Evolutionary conservation across 768 basidiomycete species (phyloP), one percentile per base, ranked within the genome.

Genomic region (Mycena vitilis): DNA sequence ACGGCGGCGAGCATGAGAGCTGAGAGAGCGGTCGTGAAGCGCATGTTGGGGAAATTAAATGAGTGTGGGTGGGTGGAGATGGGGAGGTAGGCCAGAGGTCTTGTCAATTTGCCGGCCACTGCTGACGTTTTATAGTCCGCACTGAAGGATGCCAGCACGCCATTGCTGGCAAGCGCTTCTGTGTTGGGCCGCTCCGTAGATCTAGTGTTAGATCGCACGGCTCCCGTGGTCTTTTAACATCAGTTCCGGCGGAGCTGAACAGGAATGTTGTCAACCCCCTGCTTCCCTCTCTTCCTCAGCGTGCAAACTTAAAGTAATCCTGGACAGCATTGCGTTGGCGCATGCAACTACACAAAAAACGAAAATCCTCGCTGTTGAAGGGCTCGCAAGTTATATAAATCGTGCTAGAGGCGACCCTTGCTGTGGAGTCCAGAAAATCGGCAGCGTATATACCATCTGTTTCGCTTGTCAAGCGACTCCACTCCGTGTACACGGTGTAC

Each of bases 21-120:
- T n/a, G 63, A 61, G 48, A 69, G 47, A 0, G 40, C 16, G 23
- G 48, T n/a, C 8, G 60, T 30, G 61, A 70, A 61, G 5, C 58
- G 65, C 65, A 70, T 70, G 12, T 45, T 38, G 56, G 15, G 22
- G 23, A 34, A 11, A 1, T 47, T 18, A 30, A 47, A 6, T 23
- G 38, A 40, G 10, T 30, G 30, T 30, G 11, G n/a, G 37, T 54
- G 7, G 20, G 53, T 15, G 9, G 8, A 18, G 53, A 20, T 8
- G 18, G n/a, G 52, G 5, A 36, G 13, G 34, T 16, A 23, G 52
- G 34, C 30, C 30, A 30, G 30, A 30, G 16, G 25, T 36, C 11
- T 10, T 56, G 38, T 7, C 53, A n/a, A 12, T 37, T 15, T 38
- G 12, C 22, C 11, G 36, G 16, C 12, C 9, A 18, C 16, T 9